These are phyloP conservation scores for Amanita rubescens DNA, from an alignment of 768 basidiomycete species.

Conservation along the genomic window DNA sequence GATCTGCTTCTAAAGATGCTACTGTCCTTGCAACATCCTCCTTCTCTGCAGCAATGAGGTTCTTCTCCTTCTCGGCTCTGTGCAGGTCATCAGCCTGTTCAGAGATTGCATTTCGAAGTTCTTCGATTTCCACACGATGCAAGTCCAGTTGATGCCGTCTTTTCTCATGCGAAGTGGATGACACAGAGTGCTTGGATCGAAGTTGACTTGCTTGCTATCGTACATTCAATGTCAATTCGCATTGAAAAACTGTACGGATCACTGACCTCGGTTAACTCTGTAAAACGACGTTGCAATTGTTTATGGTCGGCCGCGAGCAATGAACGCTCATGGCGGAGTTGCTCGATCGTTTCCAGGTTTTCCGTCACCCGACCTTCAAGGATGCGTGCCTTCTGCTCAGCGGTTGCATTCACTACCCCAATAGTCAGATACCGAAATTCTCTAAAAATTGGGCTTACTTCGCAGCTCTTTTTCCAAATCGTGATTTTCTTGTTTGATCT, in stretches of 20 bases:
- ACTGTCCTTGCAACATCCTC: conserved; percentile 60
- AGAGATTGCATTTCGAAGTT: conserved; percentile 61
- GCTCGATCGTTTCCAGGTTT: conserved; percentile 64
- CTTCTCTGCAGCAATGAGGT: conserved; percentile 54
- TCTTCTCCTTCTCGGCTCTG: conserved; percentile 55
- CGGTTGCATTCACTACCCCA: conserved; percentile 48
- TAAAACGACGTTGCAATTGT: conserved; percentile 59
- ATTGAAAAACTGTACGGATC: not conserved
- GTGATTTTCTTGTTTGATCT: conserved; percentile 65
- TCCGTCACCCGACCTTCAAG: conserved; percentile 62
- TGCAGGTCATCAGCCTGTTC: conserved; percentile 57
- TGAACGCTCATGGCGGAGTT: conserved; percentile 71
- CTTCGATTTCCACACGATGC: conserved; percentile 65
- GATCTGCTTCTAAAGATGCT: conserved; percentile 62
- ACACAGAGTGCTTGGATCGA: conserved; percentile 50
- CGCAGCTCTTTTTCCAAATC: conserved; percentile 69
- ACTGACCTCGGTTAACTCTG: conserved; percentile 60
- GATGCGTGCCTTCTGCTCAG: conserved; percentile 66
- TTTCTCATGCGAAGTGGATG: conserved; percentile 62
- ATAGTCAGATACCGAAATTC: not conserved
- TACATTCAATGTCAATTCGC: not conserved
- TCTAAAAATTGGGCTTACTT: conserved; percentile 32
- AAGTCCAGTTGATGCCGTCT: conserved; percentile 70
- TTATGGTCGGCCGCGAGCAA: conserved; percentile 65
- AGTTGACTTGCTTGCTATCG: conserved; percentile 52